phyloP scores from a whole-genome alignment of 306 rosid species.

The Cicer arietinum region DNA sequence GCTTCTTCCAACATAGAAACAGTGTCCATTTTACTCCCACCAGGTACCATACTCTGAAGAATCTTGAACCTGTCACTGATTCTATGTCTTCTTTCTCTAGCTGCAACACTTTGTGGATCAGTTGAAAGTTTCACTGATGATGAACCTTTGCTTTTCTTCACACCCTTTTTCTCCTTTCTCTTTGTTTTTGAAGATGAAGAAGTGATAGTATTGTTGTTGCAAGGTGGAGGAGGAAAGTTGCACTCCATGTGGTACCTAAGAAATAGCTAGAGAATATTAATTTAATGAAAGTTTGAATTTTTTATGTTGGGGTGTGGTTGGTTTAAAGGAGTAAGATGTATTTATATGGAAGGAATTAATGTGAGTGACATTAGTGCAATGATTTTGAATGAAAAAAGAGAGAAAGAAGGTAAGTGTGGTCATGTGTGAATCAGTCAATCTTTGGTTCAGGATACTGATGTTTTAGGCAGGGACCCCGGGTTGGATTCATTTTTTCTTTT shows the following conservation, averaged over 20 bases:
- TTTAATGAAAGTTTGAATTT: background rate
- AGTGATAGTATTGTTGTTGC: background rate
- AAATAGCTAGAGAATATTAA: background rate
- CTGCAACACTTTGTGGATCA: constrained; percentile 95
- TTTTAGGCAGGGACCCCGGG: constrained; percentile 55
- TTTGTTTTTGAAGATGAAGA: constrained; percentile 48
- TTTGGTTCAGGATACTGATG: constrained; percentile 84
- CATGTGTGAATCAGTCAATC: constrained; percentile 74
- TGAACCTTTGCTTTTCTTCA: constrained; percentile 46
- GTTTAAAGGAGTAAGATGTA: constrained; percentile 14
- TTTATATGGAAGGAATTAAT: constrained; percentile 39
- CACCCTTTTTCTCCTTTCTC: constrained; percentile 40
- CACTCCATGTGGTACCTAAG: constrained; percentile 56
- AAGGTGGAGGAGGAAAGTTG: background rate
- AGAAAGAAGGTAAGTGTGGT: constrained; percentile 53
- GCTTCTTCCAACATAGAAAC: constrained; percentile 92
- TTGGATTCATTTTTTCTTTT: constrained; percentile 16
- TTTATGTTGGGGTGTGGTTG: background rate
- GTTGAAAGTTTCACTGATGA: constrained; percentile 69
- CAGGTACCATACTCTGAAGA: constrained; percentile 89
- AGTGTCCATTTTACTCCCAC: constrained; percentile 89
- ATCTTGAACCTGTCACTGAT: constrained; percentile 92
- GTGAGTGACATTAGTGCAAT: constrained; percentile 25
- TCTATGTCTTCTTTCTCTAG: constrained; percentile 84
- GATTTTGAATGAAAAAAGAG: constrained; percentile 46